Evolutionary conservation across 768 basidiomycete genomes (phyloP), one percentile per base, ranked within the genome.

Genomic region (Suillus hirtellus): DNA sequence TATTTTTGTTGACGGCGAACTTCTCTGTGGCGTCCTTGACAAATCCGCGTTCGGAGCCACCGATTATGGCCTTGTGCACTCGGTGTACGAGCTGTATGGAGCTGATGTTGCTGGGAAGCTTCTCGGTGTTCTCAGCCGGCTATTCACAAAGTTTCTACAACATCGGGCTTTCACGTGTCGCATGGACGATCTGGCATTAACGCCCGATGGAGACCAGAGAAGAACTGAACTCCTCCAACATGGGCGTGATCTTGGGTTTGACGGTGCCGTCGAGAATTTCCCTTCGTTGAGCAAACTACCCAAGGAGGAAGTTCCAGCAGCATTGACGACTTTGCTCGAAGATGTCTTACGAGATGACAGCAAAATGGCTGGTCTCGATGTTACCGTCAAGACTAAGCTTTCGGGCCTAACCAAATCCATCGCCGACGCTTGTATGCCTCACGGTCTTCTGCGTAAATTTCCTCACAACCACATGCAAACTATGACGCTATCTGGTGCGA

Each of bases 391-490:
- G 80, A 88, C 84, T 64, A 92, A 89, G 71, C 81, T 95, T 62
- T 85, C 89, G 49, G 90, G 90, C 73, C 88, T 98, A 62, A 97
- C 95, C 21, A 89, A 93, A 59, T 88, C 92, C 15, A 92, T 98
- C 69, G 92, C 93, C 62, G 91, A 97, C 70, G 84, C 87, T 6
- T 91, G 90, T 72, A 85, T 99, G 69, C 97, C 96, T 14, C 80
- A 84, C 56, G 91, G 91, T 40, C 86, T 99, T 55, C 82, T 95
- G 68, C 93, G 96, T 70, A 88, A 90, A 65, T 99, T 99, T 81
- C 97, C 97, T 47, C 87, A 94, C 72, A 99, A 99, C 78, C 89
- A 99, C 85, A 99, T 99, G 97, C 96, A 99, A 75, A 88, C 90
- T 53, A 99, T 99, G 97, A 98, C 96, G 2, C 85, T 92, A 61